Evolutionary conservation across 345 rosid species (phyloP).

Genomic region (Stellera chamaejasme): DNA sequence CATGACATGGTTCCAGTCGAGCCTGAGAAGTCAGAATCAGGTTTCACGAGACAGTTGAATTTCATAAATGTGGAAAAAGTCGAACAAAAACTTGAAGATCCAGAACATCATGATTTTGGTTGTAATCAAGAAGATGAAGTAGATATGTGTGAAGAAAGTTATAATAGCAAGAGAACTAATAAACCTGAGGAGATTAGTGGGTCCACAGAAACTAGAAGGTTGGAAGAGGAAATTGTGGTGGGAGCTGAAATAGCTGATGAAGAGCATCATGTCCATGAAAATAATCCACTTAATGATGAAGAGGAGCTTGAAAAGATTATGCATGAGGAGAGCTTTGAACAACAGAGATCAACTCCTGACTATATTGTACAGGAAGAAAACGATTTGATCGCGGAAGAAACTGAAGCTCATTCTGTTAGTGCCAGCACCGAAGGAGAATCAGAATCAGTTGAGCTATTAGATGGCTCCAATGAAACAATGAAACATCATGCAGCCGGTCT

Average conservation of each 20-base stretch:
- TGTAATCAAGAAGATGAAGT: constrained; percentile 15
- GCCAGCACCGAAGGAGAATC: constrained; percentile 32
- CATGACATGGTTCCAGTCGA: constrained; percentile 7
- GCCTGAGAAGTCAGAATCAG: constrained; percentile 14
- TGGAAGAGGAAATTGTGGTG: constrained; percentile 24
- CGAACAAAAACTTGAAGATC: constrained; percentile 10
- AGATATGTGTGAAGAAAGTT: constrained; percentile 6
- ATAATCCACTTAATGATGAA: constrained; percentile 17
- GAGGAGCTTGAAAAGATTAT: constrained; percentile 17
- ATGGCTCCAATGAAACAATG: constrained; percentile 27
- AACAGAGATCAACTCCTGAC: constrained; percentile 15
- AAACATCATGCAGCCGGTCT: constrained; percentile 30
- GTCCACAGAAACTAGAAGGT: constrained; percentile 28
- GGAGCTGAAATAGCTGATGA: constrained; percentile 24
- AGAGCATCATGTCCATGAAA: constrained; percentile 14
- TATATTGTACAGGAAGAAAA: constrained; percentile 19
- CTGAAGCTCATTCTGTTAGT: constrained; percentile 21
- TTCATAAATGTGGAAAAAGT: constrained; percentile 16
- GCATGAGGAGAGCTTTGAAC: constrained; percentile 18
- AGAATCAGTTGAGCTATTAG: constrained; percentile 26
- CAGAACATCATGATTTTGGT: constrained; percentile 5
- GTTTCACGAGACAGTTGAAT: constrained; percentile 10
- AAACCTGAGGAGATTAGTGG: constrained; percentile 20
- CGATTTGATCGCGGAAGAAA: constrained; percentile 17
- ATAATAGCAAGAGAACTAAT: constrained; percentile 11